A percentile compares a stretch with the other conserved stretches of the same genome.
Evolutionary conservation across 2,329 filamentous ascomycete genomes (phyloP).

Genomic region (Curvularia hawaiiensis): DNA sequence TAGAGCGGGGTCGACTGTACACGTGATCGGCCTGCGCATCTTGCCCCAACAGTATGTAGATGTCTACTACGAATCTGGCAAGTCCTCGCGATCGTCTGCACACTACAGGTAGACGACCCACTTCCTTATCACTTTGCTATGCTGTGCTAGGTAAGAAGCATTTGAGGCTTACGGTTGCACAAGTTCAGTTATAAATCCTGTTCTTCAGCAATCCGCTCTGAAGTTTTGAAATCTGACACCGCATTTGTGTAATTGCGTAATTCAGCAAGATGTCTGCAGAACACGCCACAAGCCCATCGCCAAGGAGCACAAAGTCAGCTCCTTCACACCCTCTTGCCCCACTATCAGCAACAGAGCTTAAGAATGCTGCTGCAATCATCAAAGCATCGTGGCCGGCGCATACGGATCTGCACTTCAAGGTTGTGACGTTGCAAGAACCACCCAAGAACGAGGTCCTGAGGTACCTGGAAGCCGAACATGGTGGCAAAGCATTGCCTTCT

Average conservation of each 20-base stretch:
- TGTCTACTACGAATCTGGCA: conserved; percentile 27
- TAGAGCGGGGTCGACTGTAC: conserved; percentile 16
- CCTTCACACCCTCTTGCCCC: conserved; percentile 64
- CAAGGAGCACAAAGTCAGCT: conserved; percentile 4
- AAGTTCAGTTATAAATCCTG: not conserved
- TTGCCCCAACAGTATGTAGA: not conserved
- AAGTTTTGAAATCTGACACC: not conserved
- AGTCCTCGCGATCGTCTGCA: conserved; percentile 31
- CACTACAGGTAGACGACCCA: conserved; percentile 19
- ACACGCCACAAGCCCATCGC: conserved; percentile 29
- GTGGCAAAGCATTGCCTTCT: conserved; percentile 56
- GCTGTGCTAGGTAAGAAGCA: conserved; percentile 12
- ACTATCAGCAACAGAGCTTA: conserved; percentile 63
- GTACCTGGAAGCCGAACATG: conserved; percentile 68
- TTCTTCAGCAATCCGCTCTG: not conserved
- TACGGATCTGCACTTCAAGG: conserved; percentile 67
- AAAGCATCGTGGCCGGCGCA: conserved; percentile 60
- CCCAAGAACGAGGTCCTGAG: conserved; percentile 62
- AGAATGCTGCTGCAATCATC: conserved; percentile 56
- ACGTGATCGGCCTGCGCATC: conserved; percentile 15
- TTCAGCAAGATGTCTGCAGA: conserved; percentile 37
- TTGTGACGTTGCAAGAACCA: conserved; percentile 69
- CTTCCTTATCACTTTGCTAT: conserved; percentile 28
- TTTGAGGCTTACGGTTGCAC: conserved; percentile 1
- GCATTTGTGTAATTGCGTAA: not conserved